Conservation (phyloP, 1,284 basidiomycete species). For the Bothia castanella region DNA sequence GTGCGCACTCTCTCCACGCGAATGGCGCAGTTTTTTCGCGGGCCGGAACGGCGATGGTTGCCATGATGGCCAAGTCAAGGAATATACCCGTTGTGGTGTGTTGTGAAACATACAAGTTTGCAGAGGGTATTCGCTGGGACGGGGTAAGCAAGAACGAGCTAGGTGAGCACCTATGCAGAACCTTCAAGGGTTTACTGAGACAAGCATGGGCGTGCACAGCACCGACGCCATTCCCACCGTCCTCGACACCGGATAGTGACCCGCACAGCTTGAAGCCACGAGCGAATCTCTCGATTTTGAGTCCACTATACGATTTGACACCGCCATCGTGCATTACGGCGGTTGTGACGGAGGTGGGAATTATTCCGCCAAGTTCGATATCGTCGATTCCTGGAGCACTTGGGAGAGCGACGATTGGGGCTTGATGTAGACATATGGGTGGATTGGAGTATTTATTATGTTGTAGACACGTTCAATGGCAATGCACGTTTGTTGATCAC, state of each 20-base stretch:
- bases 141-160: constrained; percentile 96
- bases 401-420: constrained; percentile 38
- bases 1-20: constrained; percentile 90
- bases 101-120: constrained; percentile 99
- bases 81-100: constrained; percentile 94
- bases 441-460: constrained; percentile 16
- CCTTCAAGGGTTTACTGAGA: constrained; percentile 6
- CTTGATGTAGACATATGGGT: constrained; percentile 2
- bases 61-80: constrained; percentile 91
- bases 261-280: constrained; percentile 14
- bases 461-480: neutral
- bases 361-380: constrained; percentile 85
- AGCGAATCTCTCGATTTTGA: constrained; percentile 67
- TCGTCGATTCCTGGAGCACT: constrained; percentile 75
- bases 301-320: constrained; percentile 89
- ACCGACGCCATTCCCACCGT: constrained; percentile 29
- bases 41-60: constrained; percentile 92
- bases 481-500: constrained; percentile 24
- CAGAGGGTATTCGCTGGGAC: constrained; percentile 90
- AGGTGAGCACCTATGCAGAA: constrained; percentile 44
- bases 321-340: constrained; percentile 87
- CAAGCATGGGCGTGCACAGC: constrained; percentile 11
- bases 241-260: constrained; percentile 15
- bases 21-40: constrained; percentile 95
- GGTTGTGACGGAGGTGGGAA: constrained; percentile 93